Base-by-base conservation (phyloP, 2,329 filamentous ascomycete genomes). In the Chalaropsis ovoidea region DNA sequence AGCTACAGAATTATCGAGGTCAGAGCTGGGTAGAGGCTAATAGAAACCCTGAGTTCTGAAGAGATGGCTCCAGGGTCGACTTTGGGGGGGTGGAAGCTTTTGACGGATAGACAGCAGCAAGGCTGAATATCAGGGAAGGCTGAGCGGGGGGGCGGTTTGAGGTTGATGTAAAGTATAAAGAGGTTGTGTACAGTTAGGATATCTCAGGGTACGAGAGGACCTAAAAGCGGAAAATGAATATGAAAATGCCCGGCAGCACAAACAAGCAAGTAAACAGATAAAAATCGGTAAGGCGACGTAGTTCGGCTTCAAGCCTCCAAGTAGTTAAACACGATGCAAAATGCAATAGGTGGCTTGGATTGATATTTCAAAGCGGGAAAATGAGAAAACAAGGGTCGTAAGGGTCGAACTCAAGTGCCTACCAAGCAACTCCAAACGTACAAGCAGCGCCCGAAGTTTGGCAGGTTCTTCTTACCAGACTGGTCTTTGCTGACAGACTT, bases 51-150 rank as follows among this genome's bases (percentile, higher is more conserved):
- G 15, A 27, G 47, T 15, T 27, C 22, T 10, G 22, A 52, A 52
- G 6, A 52, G 3, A 24, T 52, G 19, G 17, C n/a, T 7, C 54
- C 6, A 39, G 31, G 22, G 17, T 31, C 24, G 10, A 39, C 15
- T 19, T 39, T 58, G 31, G 17, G 31, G 17, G 54, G 27, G 24
- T 17, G 54, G n/a, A 58, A 58, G 54, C 54, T 58, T 58, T 8
- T 35, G 27, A n/a, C 3, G 54, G 45, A 52, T 10, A 41, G 7
- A 52, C 15, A 39, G n/a, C 39, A 35, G 22, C 63, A 61, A 65
- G 63, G 63, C 63, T 65, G 63, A 39, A 10, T 39, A 39, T 10
- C 35, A 35, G 4, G 31, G 63, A 65, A 65, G 63, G 63, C 54
- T 61, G 63, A 52, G 63, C 54, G 63, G 63, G 63, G 63, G 54